Evolutionary conservation across 2,329 filamentous ascomycete genomes (phyloP).

Genomic region (Paracoccidioides lutzii): DNA sequence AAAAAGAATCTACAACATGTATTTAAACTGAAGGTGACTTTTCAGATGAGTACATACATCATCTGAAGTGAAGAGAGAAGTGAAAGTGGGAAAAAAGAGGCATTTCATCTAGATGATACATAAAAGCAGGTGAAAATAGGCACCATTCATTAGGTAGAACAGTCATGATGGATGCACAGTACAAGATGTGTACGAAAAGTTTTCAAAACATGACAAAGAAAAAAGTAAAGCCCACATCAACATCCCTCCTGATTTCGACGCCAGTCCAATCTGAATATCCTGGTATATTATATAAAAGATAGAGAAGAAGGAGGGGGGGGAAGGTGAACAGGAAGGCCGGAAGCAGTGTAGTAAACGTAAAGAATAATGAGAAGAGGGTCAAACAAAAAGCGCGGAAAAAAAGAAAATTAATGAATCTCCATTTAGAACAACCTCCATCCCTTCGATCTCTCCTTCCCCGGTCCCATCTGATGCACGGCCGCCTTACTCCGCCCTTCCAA

Average conservation of each 20-base stretch:
- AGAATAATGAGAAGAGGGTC: neutral
- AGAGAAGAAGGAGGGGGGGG: neutral
- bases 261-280: slow-evolving; percentile 9
- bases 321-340: neutral
- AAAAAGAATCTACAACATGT: too few relatives aligned
- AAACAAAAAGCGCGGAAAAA: neutral
- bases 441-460: slow-evolving; percentile 26
- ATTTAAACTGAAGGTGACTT: neutral
- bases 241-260: slow-evolving; percentile 4
- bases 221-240: neutral
- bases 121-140: neutral
- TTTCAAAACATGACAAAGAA: neutral
- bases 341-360: neutral
- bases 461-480: slow-evolving; percentile 23
- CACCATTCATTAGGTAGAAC: neutral
- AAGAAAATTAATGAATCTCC: slow-evolving; percentile 3
- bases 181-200: neutral
- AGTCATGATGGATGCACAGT: neutral
- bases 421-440: slow-evolving; percentile 34
- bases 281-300: slow-evolving; percentile 9
- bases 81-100: neutral
- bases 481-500: slow-evolving; percentile 63
- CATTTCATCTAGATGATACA: neutral
- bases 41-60: neutral
- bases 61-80: neutral